Evolutionary conservation across 1,284 basidiomycete species (phyloP).

Genomic region (Microbotryomycetes sp.): DNA sequence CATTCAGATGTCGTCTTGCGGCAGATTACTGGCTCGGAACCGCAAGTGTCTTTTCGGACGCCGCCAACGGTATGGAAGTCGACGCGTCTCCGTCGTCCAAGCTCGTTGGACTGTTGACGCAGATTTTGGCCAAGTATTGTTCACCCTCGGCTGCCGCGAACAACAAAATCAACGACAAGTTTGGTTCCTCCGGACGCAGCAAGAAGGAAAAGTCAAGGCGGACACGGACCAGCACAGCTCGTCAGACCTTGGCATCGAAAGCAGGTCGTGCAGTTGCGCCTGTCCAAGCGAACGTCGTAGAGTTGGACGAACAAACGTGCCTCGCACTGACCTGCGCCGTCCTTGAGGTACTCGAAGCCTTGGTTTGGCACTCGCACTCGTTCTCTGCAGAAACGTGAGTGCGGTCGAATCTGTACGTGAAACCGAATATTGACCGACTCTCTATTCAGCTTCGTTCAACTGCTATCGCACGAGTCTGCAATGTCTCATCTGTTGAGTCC

Average conservation of each 20-base stretch:
- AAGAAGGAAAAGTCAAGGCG: neutral
- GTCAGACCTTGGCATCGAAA: neutral
- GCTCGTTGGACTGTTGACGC: too few species aligned
- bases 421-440: neutral
- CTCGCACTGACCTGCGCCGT: slow-evolving; percentile 1
- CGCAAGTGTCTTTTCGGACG: too few species aligned
- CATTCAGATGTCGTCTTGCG: too few species aligned
- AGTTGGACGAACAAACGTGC: slow-evolving; percentile 3
- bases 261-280: neutral
- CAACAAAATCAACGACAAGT: too few species aligned
- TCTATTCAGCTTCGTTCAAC: too few species aligned
- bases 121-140: too few species aligned
- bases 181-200: too few species aligned
- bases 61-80: too few species aligned
- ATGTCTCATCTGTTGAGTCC: slow-evolving; percentile 19
- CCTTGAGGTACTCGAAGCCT: slow-evolving; percentile 12
- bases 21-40: too few species aligned
- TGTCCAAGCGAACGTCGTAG: slow-evolving; percentile 2
- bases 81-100: too few species aligned
- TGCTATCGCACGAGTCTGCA: neutral
- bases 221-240: neutral
- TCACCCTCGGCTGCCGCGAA: too few species aligned
- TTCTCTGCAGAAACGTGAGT: slow-evolving; percentile 12
- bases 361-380: slow-evolving; percentile 10
- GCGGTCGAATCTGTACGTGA: too few species aligned